These are phyloP conservation scores for Phytophthora palmivora DNA, from an alignment of 352 stramenopile genomes.

Conservation along the genomic window DNA sequence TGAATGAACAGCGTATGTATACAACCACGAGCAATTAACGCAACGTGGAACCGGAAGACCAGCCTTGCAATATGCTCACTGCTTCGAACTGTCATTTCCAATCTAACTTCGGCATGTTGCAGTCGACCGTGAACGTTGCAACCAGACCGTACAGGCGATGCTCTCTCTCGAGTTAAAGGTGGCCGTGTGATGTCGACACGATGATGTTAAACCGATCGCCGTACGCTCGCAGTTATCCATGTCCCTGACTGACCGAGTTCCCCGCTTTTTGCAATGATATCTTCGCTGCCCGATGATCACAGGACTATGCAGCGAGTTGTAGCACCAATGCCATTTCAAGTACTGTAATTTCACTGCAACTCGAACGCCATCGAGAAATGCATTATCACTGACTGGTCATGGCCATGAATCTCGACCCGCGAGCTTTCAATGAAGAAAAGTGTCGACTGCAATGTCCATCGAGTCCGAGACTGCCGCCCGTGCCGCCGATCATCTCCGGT, in stretches of 20 bases:
- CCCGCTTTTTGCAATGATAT: too few relatives aligned
- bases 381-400: too few relatives aligned
- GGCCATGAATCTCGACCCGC: too few relatives aligned
- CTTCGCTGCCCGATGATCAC: too few relatives aligned
- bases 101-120: background rate
- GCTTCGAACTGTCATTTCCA: background rate
- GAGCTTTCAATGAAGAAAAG: background rate
- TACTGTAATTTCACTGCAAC: too few relatives aligned
- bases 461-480: background rate
- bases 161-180: slow-evolving; percentile 10
- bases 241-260: slow-evolving; percentile 3
- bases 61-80: background rate
- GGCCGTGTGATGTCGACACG: too few relatives aligned
- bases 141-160: background rate
- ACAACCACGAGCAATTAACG: background rate
- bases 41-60: background rate
- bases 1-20: slow-evolving; percentile 10
- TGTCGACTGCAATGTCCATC: slow-evolving; percentile 2
- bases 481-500: slow-evolving; percentile 20
- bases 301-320: too few relatives aligned
- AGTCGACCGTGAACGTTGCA: background rate
- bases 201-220: slow-evolving; percentile 11
- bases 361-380: too few relatives aligned
- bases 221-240: slow-evolving; percentile 31
- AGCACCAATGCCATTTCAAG: too few relatives aligned